phyloP scores from a whole-genome alignment of 2,329 filamentous ascomycete genomes.

The Fusarium sp. region DNA sequence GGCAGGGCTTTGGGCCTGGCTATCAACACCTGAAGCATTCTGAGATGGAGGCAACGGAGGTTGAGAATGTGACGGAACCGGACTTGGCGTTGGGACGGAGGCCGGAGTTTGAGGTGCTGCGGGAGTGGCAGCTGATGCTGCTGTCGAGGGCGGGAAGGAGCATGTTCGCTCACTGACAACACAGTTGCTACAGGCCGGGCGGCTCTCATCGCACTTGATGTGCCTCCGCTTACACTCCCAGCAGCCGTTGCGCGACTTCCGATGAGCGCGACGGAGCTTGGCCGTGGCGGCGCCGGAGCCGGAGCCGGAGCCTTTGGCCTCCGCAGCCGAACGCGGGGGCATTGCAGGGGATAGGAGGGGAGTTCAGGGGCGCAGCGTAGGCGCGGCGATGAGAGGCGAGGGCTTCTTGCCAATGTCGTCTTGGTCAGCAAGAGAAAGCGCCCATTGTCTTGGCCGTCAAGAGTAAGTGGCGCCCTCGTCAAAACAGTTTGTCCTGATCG shows the following conservation, averaged over 20 bases:
- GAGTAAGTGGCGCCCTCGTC: not conserved
- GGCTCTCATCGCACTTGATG: conserved; percentile 58
- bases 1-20: conserved; percentile 38
- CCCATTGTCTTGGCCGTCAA: conserved; percentile 11
- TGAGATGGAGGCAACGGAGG: conserved; percentile 5
- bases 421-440: conserved; percentile 4
- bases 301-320: conserved; percentile 27
- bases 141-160: conserved; percentile 45
- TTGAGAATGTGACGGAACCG: conserved; percentile 13
- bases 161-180: conserved; percentile 52
- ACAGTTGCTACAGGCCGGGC: conserved; percentile 56
- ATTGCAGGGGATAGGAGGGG: conserved; percentile 12
- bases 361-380: not conserved
- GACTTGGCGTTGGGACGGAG: conserved; percentile 12
- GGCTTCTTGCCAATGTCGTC: conserved; percentile 5
- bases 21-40: conserved; percentile 1
- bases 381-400: not conserved
- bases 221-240: conserved; percentile 56
- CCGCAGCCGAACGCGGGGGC: conserved; percentile 32
- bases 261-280: conserved; percentile 53
- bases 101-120: conserved; percentile 12
- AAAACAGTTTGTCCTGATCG: not conserved
- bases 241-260: conserved; percentile 57
- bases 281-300: conserved; percentile 26
- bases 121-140: conserved; percentile 1